Evolutionary conservation across 75 land plant genomes (phyloP), one percentile per base, ranked within the genome.

Genomic region (Selaginella moellendorffii): DNA sequence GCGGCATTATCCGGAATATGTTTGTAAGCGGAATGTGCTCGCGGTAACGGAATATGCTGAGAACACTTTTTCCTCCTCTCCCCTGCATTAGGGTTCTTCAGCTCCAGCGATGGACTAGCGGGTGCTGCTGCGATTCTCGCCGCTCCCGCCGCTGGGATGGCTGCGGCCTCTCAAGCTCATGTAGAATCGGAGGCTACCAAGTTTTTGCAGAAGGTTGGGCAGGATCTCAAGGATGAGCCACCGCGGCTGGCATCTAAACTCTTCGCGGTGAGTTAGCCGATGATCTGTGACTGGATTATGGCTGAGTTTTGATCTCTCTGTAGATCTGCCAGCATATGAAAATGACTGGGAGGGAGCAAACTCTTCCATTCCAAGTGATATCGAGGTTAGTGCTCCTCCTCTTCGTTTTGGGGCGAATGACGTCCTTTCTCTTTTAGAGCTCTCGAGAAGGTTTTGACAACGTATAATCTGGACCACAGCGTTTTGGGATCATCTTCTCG

Each of bases 241-340:
- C 71, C 75, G 27, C 89, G 86, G 68, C 54, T 95, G 68, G 99
- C 99, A 18, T 70, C 90, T 30, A 95, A 87, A 69, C 99, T 95
- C 46, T 84, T 78, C 69, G 82, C 88, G 80, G 99, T 90, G 29
- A 2, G 86, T 77, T 53, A 0, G 20, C 20, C 9, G 23, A 26
- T 31, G 24, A 30, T n/a, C 14, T 68, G 46, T 28, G 12, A 24
- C 17, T 26, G 25, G 20, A 26, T 23, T 60, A 0, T 58, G 20
- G 24, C 8, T 29, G 21, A 2, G 31, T 24, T 28, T 61, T 25
- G 17, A 30, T 24, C 14, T 31, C 22, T 8, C 36, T 69, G 53
- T 75, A 95, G 99, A 95, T 95, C 68, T 80, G 86, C 70, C 96
- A 89, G 42, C 99, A 90, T 63, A 95, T 95, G 99, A 90, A 74